Evolutionary conservation across 441 rosid genomes (phyloP).

Genomic region (Jatropha podagrica): DNA sequence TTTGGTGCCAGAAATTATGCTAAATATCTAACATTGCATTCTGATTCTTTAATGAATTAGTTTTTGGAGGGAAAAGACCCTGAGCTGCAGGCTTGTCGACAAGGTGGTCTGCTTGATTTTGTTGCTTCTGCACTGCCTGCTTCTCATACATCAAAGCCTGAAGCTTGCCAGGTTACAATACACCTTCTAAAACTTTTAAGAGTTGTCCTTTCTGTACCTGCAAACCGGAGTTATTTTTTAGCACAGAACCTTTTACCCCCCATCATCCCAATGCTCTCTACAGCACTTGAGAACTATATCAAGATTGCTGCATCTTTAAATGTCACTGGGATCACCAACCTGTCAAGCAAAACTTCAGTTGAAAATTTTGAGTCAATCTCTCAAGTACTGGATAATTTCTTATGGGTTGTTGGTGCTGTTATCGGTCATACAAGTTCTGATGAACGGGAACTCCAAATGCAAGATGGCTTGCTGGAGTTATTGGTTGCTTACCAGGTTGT

Average conservation of each 20-base stretch:
- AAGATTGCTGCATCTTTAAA: conserved; percentile 71
- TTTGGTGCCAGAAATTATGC: background rate
- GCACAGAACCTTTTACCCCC: conserved; percentile 81
- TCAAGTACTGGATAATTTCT: conserved; percentile 70
- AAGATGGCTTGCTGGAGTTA: conserved; percentile 69
- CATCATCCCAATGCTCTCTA: conserved; percentile 68
- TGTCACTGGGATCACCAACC: conserved; percentile 38
- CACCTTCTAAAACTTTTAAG: conserved; percentile 69
- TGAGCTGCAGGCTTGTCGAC: conserved; percentile 78
- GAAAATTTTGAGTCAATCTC: conserved; percentile 65
- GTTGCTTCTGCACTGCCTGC: conserved; percentile 82
- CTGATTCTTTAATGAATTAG: conserved; percentile 37
- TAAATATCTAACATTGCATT: conserved; percentile 23
- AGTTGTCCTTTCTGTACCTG: conserved; percentile 56
- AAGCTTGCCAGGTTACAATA: conserved; percentile 74
- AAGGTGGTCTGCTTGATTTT: conserved; percentile 83
- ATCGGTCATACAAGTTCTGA: conserved; percentile 62
- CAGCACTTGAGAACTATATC: conserved; percentile 76
- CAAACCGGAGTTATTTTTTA: conserved; percentile 68
- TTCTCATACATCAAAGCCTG: conserved; percentile 79
- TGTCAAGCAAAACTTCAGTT: conserved; percentile 54
- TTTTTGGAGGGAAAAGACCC: conserved; percentile 78
- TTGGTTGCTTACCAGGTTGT: conserved; percentile 73
- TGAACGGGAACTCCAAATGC: conserved; percentile 63
- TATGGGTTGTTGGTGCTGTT: conserved; percentile 55